phyloP scores from a whole-genome alignment of 2,329 filamentous ascomycete species.

The Botrytis galanthina region DNA sequence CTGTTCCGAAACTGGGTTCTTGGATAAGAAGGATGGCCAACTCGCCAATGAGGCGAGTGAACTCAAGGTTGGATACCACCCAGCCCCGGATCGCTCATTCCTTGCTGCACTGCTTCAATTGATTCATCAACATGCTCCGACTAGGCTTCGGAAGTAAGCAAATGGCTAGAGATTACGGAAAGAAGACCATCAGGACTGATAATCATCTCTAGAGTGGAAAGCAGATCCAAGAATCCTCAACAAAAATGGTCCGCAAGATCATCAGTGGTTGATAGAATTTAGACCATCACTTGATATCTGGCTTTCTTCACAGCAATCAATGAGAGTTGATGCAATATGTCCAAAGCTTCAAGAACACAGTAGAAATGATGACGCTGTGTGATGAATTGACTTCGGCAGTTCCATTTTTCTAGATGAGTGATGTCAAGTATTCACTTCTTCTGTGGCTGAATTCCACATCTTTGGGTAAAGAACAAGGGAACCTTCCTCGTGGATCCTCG shows the following conservation, averaged over 20 bases:
- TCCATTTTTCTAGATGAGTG: conserved; percentile 51
- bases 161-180: background rate
- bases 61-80: conserved; percentile 1
- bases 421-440: conserved; percentile 41
- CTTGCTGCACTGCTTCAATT: background rate
- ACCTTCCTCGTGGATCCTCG: conserved; percentile 31
- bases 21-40: conserved; percentile 2
- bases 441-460: conserved; percentile 37
- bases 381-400: conserved; percentile 52
- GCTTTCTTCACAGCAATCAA: background rate
- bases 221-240: background rate
- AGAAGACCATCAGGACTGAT: background rate
- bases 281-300: background rate
- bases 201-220: background rate
- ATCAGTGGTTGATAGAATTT: background rate
- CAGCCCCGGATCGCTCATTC: no score
- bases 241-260: background rate
- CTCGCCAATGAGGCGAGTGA: conserved; percentile 25
- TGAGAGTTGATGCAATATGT: background rate
- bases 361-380: background rate
- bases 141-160: background rate
- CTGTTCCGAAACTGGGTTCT: conserved; percentile 40
- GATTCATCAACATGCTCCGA: background rate
- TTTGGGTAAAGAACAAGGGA: conserved; percentile 37
- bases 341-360: background rate